phyloP scores from a whole-genome alignment of 352 stramenopile species.

The Phytophthora pisi region DNA sequence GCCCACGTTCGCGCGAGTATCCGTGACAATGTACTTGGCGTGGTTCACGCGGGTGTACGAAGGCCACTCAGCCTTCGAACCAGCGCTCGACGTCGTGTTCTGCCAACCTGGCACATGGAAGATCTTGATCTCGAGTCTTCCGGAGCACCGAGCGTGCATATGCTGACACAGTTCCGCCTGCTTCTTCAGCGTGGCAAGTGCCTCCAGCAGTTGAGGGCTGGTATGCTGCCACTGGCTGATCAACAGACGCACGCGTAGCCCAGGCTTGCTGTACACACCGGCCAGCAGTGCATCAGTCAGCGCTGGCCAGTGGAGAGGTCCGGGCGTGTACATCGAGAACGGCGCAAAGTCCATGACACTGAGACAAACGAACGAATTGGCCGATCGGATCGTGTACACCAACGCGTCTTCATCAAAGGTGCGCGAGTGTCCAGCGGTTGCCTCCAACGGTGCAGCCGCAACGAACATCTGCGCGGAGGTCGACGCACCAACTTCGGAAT shows the following conservation, averaged over 20 bases:
- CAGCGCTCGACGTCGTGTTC: slow-evolving; percentile 52
- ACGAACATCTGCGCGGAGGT: slow-evolving; percentile 55
- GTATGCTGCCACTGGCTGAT: slow-evolving; percentile 84
- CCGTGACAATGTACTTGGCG: slow-evolving; percentile 86
- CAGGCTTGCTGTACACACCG: slow-evolving; percentile 57
- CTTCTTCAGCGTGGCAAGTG: slow-evolving; percentile 51
- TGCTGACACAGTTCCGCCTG: slow-evolving; percentile 54
- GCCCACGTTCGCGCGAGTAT: slow-evolving; percentile 79
- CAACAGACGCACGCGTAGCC: slow-evolving; percentile 62
- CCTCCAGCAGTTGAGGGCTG: slow-evolving; percentile 56
- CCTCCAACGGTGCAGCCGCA: slow-evolving; percentile 65
- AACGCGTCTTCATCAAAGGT: slow-evolving; percentile 76
- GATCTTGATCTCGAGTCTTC: slow-evolving; percentile 70
- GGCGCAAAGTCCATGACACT: slow-evolving; percentile 87
- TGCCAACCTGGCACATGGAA: slow-evolving; percentile 80
- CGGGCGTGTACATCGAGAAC: slow-evolving; percentile 72
- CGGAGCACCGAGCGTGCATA: slow-evolving; percentile 47
- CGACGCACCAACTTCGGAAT: neutral
- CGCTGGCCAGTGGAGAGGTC: slow-evolving; percentile 67
- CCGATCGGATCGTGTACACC: slow-evolving; percentile 74
- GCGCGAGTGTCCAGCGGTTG: slow-evolving; percentile 49
- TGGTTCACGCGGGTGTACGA: slow-evolving; percentile 84
- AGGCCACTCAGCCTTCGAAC: slow-evolving; percentile 49
- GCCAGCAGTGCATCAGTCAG: slow-evolving; percentile 68
- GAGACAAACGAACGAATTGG: slow-evolving; percentile 56